Evolutionary conservation across 352 stramenopile species (phyloP).

Genomic region (Phytopythium sindhum): DNA sequence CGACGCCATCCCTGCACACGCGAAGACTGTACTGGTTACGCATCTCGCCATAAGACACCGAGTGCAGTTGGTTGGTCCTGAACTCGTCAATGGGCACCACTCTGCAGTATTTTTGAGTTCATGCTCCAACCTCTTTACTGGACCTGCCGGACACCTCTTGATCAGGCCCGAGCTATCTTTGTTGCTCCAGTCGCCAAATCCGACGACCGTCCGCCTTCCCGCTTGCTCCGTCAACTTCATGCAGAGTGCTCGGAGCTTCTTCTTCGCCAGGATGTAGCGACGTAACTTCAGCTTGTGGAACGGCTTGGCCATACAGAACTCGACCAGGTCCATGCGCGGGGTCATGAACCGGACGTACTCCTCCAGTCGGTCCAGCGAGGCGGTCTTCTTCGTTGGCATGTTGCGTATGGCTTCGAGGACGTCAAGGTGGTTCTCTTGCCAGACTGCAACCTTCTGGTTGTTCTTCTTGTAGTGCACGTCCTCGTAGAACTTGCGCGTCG

Average conservation of each 20-base stretch:
- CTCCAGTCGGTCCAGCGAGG: not conserved
- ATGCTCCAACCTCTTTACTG: not conserved
- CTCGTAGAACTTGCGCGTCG: too few species aligned
- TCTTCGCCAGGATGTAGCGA: too few species aligned
- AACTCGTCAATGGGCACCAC: conserved; percentile 4
- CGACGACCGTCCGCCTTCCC: conserved; percentile 8
- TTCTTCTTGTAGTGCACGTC: too few species aligned
- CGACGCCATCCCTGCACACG: not conserved
- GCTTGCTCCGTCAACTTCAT: not conserved
- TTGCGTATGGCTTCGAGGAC: conserved; percentile 10
- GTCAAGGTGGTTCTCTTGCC: not conserved
- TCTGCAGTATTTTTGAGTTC: not conserved
- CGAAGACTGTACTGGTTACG: not conserved
- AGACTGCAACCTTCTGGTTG: not conserved
- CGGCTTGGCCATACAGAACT: conserved; percentile 14
- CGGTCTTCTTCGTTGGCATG: conserved; percentile 22
- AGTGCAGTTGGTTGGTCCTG: conserved; percentile 1
- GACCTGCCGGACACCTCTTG: not conserved
- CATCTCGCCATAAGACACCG: not conserved
- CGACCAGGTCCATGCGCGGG: conserved; percentile 7
- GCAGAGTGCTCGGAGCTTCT: conserved; percentile 11
- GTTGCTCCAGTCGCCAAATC: conserved; percentile 18
- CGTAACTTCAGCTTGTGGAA: conserved; percentile 14
- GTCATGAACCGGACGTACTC: too few species aligned
- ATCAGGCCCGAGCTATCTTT: conserved; percentile 8